Evolutionary conservation across 164 flowering plant species (phyloP), one percentile per base, ranked within the genome.

Genomic region (Aristolochia californica): DNA sequence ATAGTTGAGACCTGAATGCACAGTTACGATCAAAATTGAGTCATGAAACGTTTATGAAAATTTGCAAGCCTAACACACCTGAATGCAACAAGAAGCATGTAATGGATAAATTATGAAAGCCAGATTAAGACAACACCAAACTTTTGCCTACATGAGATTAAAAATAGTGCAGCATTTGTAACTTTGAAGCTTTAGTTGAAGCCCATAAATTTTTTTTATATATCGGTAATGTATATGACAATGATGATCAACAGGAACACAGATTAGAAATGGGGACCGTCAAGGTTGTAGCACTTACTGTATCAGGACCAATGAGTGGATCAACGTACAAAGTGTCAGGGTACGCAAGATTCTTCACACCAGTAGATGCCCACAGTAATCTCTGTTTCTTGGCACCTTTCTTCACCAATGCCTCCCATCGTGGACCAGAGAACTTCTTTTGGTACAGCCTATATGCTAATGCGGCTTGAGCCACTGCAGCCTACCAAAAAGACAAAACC

Each of bases 371-470:
- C 99, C 99, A 93, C n/a, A 93, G 78, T 65, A 94, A 43, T 68
- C 99, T 84, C 74, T 94, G 99, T 77, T 94, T 94, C 87, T 94
- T 90, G 54, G 97, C 99, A 66, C 99, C 99, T 68, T 89, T 89
- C 76, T 93, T 89, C 71, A 84, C 97, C 68, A 94, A 48, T 69
- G 96, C 95, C 69, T 94, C 97, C 99, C 99, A 94, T 67, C 99
- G 82, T 58, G 99, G 95, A 53, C 99, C 99, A 26, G 99, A 94
- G 73, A 94, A 90, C 62, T 94, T 94, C 83, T 83, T 83, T 77
- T 90, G 97, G 77, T 94, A 94, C 56, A 94, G 87, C 69, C 84
- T 61, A 73, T 80, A 93, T 43, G 99, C 99, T 26, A 93, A 77
- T n/a, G 80, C 85, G 7, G 99, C 97, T 75, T 93, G 99, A 66